Percentiles rank a stretch among this genome's conserved stretches.
These are phyloP conservation scores for Hordeum marinum DNA, from an alignment of 176 grass and related monocot genomes.

Conservation along the genomic window DNA sequence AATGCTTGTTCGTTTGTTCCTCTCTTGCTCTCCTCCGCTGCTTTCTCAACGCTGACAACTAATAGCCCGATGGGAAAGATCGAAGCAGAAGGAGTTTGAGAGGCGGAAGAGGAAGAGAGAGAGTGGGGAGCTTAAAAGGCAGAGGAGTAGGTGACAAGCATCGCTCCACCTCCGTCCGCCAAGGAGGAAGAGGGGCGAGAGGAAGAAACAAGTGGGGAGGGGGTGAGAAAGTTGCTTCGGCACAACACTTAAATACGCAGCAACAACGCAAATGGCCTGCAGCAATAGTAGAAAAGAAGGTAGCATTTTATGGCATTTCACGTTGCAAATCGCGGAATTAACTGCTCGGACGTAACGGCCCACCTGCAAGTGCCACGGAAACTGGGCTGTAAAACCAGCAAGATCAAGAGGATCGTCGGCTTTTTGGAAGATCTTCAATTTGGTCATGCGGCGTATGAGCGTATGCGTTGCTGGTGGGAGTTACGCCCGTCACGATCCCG, in stretches of 20 bases:
- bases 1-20: constrained; percentile 7
- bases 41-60: constrained; percentile 22
- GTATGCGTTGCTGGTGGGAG: background rate
- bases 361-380: background rate
- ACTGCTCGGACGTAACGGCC: background rate
- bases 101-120: background rate
- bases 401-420: constrained; percentile 2
- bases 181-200: background rate
- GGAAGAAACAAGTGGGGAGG: background rate
- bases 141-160: constrained; percentile 83
- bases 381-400: constrained; percentile 8
- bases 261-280: background rate
- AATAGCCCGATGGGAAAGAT: constrained; percentile 14
- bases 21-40: constrained; percentile 14
- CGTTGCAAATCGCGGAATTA: background rate
- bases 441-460: background rate
- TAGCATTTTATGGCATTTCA: constrained; percentile 14
- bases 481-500: background rate
- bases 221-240: constrained; percentile 33
- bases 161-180: constrained; percentile 54
- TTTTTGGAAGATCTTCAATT: constrained; percentile 23
- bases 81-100: constrained; percentile 19
- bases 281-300: background rate
- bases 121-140: constrained; percentile 51
- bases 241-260: constrained; percentile 27